Conservation (phyloP, 2,329 filamentous ascomycete species). For the Onygenales sp. region DNA sequence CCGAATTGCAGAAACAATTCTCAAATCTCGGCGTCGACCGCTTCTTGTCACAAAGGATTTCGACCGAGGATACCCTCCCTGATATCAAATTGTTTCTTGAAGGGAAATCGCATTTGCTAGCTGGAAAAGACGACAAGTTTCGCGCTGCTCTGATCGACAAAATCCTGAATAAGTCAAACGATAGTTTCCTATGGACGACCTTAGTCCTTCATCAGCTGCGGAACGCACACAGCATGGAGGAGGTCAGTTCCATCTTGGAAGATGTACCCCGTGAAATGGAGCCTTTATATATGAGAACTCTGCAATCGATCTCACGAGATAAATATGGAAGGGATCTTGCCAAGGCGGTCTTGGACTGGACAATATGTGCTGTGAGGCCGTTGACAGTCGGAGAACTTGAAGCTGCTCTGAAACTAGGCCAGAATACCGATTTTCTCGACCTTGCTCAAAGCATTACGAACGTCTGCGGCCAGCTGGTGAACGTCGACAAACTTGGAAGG, state of each 20-base stretch:
- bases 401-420: conserved; percentile 25
- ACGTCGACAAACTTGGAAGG: conserved; percentile 23
- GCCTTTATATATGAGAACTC: conserved; percentile 22
- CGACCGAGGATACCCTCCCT: conserved; percentile 12
- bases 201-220: conserved; percentile 25
- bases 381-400: conserved; percentile 27
- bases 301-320: conserved; percentile 22
- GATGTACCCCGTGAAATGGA: conserved; percentile 27
- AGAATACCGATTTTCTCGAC: conserved; percentile 20
- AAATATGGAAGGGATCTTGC: conserved; percentile 21
- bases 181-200: conserved; percentile 29
- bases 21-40: conserved; percentile 3
- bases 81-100: conserved; percentile 14
- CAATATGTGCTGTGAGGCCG: conserved; percentile 23
- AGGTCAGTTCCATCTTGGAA: conserved; percentile 22
- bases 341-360: conserved; percentile 30
- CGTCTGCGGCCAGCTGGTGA: conserved; percentile 29
- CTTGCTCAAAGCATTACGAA: conserved; percentile 19
- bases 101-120: conserved; percentile 11
- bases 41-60: conserved; percentile 10
- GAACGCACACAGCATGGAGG: conserved; percentile 19
- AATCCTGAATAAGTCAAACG: conserved; percentile 27
- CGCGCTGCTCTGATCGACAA: conserved; percentile 16
- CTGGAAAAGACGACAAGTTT: conserved; percentile 11
- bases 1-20: conserved; percentile 8